Conservation (phyloP, 129 eudicot species). For the Escallonia rubra region DNA sequence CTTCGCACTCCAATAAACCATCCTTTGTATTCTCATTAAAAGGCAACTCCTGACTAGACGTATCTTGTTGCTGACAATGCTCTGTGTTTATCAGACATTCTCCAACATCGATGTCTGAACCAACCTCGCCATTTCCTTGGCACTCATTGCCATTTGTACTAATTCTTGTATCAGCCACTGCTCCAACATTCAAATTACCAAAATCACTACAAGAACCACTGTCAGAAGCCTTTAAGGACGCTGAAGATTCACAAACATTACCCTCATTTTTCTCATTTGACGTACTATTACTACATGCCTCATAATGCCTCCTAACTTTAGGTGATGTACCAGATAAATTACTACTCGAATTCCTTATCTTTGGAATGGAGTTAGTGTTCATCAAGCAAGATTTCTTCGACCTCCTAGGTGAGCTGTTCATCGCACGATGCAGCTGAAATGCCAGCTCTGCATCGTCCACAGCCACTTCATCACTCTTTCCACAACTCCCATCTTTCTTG, state of each 20-base stretch:
- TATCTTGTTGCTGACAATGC: constrained; percentile 6
- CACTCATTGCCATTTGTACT: constrained; percentile 21
- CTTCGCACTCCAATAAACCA: background rate
- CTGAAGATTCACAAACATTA: constrained; percentile 15
- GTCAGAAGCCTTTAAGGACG: constrained; percentile 19
- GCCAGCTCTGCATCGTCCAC: constrained; percentile 65
- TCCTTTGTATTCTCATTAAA: background rate
- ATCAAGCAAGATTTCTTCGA: constrained; percentile 24
- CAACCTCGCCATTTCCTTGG: constrained; percentile 3
- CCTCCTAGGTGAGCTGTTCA: constrained; percentile 70
- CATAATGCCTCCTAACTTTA: constrained; percentile 15
- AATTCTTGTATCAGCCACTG: constrained; percentile 1
- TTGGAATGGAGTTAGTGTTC: constrained; percentile 22
- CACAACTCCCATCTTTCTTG: constrained; percentile 10
- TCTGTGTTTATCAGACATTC: background rate
- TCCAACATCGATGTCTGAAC: constrained; percentile 4
- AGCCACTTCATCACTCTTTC: constrained; percentile 15
- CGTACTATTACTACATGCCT: constrained; percentile 7
- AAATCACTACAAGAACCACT: constrained; percentile 13
- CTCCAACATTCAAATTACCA: background rate
- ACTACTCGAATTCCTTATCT: constrained; percentile 8
- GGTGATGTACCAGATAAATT: background rate
- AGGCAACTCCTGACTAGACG: background rate
- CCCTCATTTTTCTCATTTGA: constrained; percentile 14
- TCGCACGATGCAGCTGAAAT: constrained; percentile 56